phyloP scores from a whole-genome alignment of 1,284 basidiomycete species.

The Sporisorium exsertum region DNA sequence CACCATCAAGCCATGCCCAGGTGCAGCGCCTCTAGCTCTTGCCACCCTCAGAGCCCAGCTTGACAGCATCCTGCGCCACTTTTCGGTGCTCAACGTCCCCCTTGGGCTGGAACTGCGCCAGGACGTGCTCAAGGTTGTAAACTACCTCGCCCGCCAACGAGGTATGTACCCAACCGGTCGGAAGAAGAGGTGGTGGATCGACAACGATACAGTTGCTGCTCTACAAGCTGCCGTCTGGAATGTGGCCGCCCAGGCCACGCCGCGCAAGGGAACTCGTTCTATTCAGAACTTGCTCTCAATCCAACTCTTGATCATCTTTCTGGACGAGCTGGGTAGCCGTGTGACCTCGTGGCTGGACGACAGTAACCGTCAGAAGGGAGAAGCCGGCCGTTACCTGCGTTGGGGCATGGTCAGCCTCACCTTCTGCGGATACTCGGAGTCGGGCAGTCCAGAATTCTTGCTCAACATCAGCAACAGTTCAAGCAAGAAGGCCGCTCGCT shows the following conservation, averaged over 20 bases:
- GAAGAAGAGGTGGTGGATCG: constrained; percentile 55
- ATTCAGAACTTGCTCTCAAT: constrained; percentile 3
- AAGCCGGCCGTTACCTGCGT: neutral
- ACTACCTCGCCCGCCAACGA: too few species aligned
- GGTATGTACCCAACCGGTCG: too few species aligned
- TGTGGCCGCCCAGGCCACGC: too few species aligned
- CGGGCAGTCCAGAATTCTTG: neutral
- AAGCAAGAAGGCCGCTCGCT: neutral
- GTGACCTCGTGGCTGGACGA: constrained; percentile 9
- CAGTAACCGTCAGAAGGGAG: neutral
- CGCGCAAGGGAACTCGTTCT: neutral
- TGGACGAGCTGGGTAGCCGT: neutral
- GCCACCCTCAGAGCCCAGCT: too few species aligned
- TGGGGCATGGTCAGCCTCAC: constrained; percentile 11
- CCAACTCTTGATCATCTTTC: constrained; percentile 3
- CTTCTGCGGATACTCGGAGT: constrained; percentile 2
- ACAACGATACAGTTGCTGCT: constrained; percentile 60
- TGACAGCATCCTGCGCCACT: too few species aligned
- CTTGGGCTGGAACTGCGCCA: too few species aligned
- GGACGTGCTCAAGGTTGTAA: too few species aligned
- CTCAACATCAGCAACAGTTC: constrained; percentile 4
- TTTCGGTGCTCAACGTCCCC: too few species aligned
- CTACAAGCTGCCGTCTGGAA: neutral
- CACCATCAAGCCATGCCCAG: too few species aligned
- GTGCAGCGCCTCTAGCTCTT: too few species aligned